Evolutionary conservation across 768 basidiomycete genomes (phyloP), one percentile per base, ranked within the genome.

Genomic region (Galerina sulciceps): DNA sequence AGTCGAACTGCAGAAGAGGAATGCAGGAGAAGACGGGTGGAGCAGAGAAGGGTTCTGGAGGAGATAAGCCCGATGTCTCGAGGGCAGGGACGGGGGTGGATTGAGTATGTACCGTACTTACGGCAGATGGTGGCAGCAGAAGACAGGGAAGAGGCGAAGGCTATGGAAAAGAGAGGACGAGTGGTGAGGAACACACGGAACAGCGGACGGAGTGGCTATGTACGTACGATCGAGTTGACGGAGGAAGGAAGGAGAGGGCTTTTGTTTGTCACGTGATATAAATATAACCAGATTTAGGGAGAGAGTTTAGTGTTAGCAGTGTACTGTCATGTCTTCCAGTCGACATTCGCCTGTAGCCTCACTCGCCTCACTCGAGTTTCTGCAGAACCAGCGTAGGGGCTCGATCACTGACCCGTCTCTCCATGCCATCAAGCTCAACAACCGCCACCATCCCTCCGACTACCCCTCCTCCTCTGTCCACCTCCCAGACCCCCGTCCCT

Each of bases 341-440:
- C 76, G 81, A 64, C 82, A 78, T 63, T 82, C 83, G 35, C 82
- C 86, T 15, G 76, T 82, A 46, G 77, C 84, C 3, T 82, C 89
- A 53, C 82, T 93, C 31, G 86, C 88, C 2, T 90, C 91, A 9
- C 85, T 93, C 66, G 88, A 91, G 70, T 87, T 83, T 70, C 81
- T 92, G 22, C 90, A 91, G 71, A 90, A 83, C 54, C 91, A 92
- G 68, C 84, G 91, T n/a, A 77, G 90, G 57, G 90, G 90, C 58
- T 93, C 92, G 1, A 88, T 91, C 69, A 91, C 91, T 8, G 92
- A 93, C 77, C 91, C 91, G 3, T 87, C 88, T 41, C 80, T 92
- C 49, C 89, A 91, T 74, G 86, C 87, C 58, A 47, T 67, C 43
- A 75, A 75, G 57, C 61, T 66, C 34, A 67, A 65, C 67, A 61